These are phyloP conservation scores for Botrytis byssoidea DNA, from an alignment of 2,329 filamentous ascomycete genomes.

Conservation along the genomic window DNA sequence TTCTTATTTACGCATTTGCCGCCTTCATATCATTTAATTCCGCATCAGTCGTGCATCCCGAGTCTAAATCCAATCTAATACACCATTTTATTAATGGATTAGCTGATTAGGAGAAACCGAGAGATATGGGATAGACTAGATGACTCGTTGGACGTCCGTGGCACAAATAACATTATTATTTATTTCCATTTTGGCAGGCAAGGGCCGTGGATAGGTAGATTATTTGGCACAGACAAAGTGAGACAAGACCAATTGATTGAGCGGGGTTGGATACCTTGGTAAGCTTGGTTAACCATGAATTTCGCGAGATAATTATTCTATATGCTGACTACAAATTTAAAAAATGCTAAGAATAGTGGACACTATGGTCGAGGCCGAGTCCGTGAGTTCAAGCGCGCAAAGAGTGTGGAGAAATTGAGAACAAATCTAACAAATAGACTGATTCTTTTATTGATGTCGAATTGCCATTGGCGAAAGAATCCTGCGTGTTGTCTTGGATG, in stretches of 20 bases:
- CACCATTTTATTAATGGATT: not conserved
- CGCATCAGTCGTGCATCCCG: not conserved
- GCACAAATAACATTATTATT: conserved; percentile 20
- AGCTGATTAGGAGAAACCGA: conserved; percentile 14
- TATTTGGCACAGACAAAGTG: conserved; percentile 13
- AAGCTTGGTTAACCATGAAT: conserved; percentile 12
- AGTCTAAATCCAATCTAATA: conserved; percentile 12
- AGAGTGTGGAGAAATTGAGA: conserved; percentile 21
- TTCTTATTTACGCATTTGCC: conserved; percentile 34
- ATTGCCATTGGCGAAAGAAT: not conserved
- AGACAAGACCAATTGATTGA: conserved; percentile 15
- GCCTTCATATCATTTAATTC: conserved; percentile 26
- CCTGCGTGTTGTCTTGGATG: conserved; percentile 1
- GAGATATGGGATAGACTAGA: conserved; percentile 15
- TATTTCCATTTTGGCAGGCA: not conserved
- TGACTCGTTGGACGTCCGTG: conserved; percentile 17
- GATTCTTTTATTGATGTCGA: not conserved
- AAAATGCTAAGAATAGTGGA: conserved; percentile 25
- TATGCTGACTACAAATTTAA: conserved; percentile 13
- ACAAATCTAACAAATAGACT: conserved; percentile 12
- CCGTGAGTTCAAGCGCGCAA: conserved; percentile 12
- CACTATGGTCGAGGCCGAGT: conserved; percentile 24
- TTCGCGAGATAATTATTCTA: not conserved
- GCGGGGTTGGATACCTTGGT: conserved; percentile 21
- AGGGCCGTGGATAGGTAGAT: not conserved